These are phyloP conservation scores for Erodium moschatum DNA, from an alignment of 441 rosid genomes.

Conservation along the genomic window DNA sequence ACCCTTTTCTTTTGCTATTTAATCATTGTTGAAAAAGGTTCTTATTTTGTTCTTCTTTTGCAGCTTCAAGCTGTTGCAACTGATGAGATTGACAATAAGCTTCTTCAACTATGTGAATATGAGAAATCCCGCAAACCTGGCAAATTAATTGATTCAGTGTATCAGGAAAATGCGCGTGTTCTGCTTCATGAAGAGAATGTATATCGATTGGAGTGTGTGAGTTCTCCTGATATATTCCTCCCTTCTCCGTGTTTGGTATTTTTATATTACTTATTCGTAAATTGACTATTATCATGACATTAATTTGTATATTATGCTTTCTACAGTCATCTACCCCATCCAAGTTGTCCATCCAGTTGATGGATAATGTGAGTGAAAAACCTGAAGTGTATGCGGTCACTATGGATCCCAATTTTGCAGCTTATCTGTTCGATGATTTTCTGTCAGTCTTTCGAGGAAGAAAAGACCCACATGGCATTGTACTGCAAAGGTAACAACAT, in stretches of 20 bases:
- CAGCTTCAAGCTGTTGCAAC: constrained; percentile 82
- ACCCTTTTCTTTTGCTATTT: constrained; percentile 9
- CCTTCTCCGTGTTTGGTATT: constrained; percentile 8
- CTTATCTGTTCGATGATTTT: constrained; percentile 64
- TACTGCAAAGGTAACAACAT: constrained; percentile 52
- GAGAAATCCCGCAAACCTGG: constrained; percentile 74
- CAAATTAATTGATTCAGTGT: constrained; percentile 59
- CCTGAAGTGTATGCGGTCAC: constrained; percentile 85
- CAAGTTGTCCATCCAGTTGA: constrained; percentile 63
- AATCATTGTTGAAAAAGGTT: constrained; percentile 11
- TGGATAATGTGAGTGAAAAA: constrained; percentile 80
- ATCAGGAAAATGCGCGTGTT: constrained; percentile 73
- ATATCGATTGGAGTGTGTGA: constrained; percentile 83
- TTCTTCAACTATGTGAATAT: constrained; percentile 66
- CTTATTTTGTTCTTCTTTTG: constrained; percentile 8
- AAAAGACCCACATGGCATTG: constrained; percentile 55
- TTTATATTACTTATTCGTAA: not conserved
- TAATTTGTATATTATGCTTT: constrained; percentile 10
- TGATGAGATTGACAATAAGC: constrained; percentile 83
- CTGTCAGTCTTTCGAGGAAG: constrained; percentile 48
- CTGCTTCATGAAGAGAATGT: constrained; percentile 84
- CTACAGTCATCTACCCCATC: constrained; percentile 55
- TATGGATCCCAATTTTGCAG: constrained; percentile 76
- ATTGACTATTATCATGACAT: not conserved
- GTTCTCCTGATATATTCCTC: constrained; percentile 23